phyloP scores from a whole-genome alignment of 768 basidiomycete genomes.

The Favolaschia claudopus region DNA sequence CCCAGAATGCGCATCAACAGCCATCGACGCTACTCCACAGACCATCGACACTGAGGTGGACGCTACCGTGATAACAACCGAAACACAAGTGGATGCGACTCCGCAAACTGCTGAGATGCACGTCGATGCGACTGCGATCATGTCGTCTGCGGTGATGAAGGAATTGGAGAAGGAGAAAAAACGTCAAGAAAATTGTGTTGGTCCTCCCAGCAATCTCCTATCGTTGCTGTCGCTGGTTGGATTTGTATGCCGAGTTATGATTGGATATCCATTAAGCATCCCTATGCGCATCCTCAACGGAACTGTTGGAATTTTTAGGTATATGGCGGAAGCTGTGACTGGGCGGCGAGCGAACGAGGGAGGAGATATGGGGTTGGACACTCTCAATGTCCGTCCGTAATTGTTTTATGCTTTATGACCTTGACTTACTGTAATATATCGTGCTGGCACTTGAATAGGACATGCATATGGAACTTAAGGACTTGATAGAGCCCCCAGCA shows the following conservation, averaged over 20 bases:
- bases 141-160: constrained; percentile 1
- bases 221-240: constrained; percentile 51
- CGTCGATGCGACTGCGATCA: constrained; percentile 50
- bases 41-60: constrained; percentile 55
- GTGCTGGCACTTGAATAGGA: constrained; percentile 47
- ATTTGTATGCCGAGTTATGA: constrained; percentile 55
- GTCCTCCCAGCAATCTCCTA: constrained; percentile 29
- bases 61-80: constrained; percentile 42
- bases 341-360: background rate
- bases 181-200: background rate
- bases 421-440: constrained; percentile 43
- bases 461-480: constrained; percentile 39
- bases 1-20: constrained; percentile 47
- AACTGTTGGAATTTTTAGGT: constrained; percentile 20
- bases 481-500: constrained; percentile 25
- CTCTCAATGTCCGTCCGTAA: constrained; percentile 57
- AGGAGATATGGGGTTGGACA: constrained; percentile 46
- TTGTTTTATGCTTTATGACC: constrained; percentile 42
- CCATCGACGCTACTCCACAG: constrained; percentile 61
- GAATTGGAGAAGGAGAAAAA: background rate
- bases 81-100: constrained; percentile 64
- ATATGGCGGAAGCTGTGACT: constrained; percentile 7
- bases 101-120: constrained; percentile 52
- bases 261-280: constrained; percentile 58
- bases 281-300: constrained; percentile 49